Evolutionary conservation across 2,329 filamentous ascomycete genomes (phyloP).

Genomic region (Pseudogymnoascus sp.): DNA sequence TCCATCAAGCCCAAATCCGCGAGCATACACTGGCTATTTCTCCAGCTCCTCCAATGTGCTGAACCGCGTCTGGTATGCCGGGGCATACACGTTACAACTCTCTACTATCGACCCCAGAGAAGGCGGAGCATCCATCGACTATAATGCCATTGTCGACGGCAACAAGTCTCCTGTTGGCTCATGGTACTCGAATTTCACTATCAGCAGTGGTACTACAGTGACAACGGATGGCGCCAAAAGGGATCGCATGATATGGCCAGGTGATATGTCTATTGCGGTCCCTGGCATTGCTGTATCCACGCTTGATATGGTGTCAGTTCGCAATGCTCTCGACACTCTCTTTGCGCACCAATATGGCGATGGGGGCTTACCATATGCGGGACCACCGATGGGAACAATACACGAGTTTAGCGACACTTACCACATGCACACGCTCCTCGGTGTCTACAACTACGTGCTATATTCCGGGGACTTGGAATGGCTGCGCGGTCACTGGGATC

Average conservation of each 20-base stretch:
- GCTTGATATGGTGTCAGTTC: slow-evolving; percentile 43
- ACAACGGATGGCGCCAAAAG: slow-evolving; percentile 49
- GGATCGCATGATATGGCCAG: slow-evolving; percentile 53
- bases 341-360: slow-evolving; percentile 31
- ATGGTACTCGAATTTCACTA: slow-evolving; percentile 29
- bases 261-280: slow-evolving; percentile 52
- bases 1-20: slow-evolving; percentile 40
- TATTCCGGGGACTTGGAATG: slow-evolving; percentile 47
- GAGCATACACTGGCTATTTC: slow-evolving; percentile 49
- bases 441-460: slow-evolving; percentile 51
- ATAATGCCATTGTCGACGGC: slow-evolving; percentile 28
- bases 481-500: slow-evolving; percentile 39
- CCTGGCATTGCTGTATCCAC: slow-evolving; percentile 49
- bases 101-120: slow-evolving; percentile 32
- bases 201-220: slow-evolving; percentile 26
- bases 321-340: slow-evolving; percentile 42
- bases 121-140: slow-evolving; percentile 31
- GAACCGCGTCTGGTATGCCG: slow-evolving; percentile 47
- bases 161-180: slow-evolving; percentile 24
- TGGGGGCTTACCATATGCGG: slow-evolving; percentile 44
- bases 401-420: slow-evolving; percentile 44
- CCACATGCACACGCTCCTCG: slow-evolving; percentile 51
- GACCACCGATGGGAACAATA: slow-evolving; percentile 35
- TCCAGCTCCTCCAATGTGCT: slow-evolving; percentile 41
- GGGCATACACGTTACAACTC: slow-evolving; percentile 42